A percentile compares a stretch with the other conserved stretches of the same genome.
Evolutionary conservation across 192 early-diverging fungal species (phyloP).

Genomic region (Backusella luteola): DNA sequence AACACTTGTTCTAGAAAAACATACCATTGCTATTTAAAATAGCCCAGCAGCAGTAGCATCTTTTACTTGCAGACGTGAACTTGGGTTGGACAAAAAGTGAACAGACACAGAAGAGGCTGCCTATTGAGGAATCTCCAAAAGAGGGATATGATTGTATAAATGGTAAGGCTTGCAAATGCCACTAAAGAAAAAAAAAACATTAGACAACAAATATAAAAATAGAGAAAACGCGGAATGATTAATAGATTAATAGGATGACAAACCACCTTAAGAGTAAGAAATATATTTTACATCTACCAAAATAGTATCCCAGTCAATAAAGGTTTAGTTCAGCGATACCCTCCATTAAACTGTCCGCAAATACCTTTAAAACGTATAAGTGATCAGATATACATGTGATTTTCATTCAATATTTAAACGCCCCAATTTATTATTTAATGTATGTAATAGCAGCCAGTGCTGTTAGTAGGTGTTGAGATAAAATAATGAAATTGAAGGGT

Average conservation of each 20-base stretch:
- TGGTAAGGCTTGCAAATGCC: not conserved
- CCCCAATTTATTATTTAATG: not conserved
- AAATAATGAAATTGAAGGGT: not conserved
- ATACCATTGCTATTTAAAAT: not conserved
- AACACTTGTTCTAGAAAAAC: not conserved
- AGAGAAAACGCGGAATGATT: not conserved
- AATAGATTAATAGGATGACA: not conserved
- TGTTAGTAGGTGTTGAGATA: not conserved
- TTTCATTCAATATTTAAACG: not conserved
- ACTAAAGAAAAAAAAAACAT: not conserved
- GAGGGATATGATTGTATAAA: not conserved
- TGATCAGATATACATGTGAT: not conserved
- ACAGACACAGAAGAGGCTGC: not conserved
- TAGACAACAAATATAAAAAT: not conserved
- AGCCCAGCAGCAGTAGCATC: not conserved
- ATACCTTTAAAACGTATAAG: too few relatives aligned
- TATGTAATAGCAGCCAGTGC: not conserved
- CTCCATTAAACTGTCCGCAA: not conserved
- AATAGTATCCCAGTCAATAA: not conserved
- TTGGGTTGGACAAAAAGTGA: not conserved
- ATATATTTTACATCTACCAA: not conserved
- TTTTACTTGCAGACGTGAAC: not conserved
- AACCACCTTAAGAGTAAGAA: not conserved
- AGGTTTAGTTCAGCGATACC: not conserved
- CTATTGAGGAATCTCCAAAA: not conserved